Base-by-base conservation (phyloP, 116 monocot species). In the Dioscorea cayenensis region DNA sequence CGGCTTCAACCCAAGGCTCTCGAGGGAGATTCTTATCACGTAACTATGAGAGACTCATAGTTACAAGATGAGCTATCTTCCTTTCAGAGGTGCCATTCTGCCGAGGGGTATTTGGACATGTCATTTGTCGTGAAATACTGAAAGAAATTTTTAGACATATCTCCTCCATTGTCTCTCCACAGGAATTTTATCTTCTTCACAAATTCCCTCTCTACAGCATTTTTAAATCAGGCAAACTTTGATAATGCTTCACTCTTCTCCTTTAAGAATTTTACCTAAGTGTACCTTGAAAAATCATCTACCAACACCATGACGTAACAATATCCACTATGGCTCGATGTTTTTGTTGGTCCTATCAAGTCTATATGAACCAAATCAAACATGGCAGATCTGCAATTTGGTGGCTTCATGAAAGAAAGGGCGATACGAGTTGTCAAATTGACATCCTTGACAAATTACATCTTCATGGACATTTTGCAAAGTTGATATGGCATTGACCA, bases 1-100 rank as follows among this genome's bases (percentile, higher is more conserved):
- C 17, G 27, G 36, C 28, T 51, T 70, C 32, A n/a, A 18, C 77
- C 71, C 36, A 77, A 14, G 71, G 65, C 10, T 12, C 28, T 14
- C 36, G 25, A 20, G 49, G 6, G 8, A 71, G 37, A 21, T 64
- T 28, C 7, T 2, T 14, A 32, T 51, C 63, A n/a, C 7, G 63
- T 0, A 77, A 11, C 77, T 64, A 28, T 14, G 28, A 58, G 10
- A 51, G 28, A 8, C 25, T 7, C 9, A 17, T 32, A 18, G 18
- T 2, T 3, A 58, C 4, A 5, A 55, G 70, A 16, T 21, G 51
- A 16, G 17, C 29, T 27, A 52, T 28, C 55, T 28, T 70, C 1
- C 70, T 25, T 19, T 70, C 70, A 27, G n/a, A 28, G 2, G 32
- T 28, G 28, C 22, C 62, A 62, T 23, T 62, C 12, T 62, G 22